Percentiles rank a stretch among this genome's conserved stretches.
Evolutionary conservation across 768 basidiomycete species (phyloP).

Genomic region (Daedalea quercina): DNA sequence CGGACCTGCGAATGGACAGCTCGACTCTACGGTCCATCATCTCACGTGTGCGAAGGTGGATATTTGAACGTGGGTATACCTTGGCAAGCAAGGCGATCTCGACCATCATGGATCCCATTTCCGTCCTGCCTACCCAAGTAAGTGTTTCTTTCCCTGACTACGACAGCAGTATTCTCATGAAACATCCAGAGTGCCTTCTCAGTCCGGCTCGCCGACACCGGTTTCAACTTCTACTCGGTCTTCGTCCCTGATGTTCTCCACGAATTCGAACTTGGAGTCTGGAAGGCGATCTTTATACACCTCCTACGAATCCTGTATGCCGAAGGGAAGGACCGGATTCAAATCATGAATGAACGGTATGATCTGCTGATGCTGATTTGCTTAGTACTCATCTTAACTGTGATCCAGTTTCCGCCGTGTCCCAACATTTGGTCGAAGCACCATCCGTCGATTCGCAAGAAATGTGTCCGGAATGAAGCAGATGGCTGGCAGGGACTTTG

Average conservation of each 20-base stretch:
- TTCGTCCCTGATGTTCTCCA: conserved; percentile 22
- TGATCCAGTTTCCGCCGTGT: conserved; percentile 12
- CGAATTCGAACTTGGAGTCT: conserved; percentile 26
- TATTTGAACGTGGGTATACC: conserved; percentile 14
- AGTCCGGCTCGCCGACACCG: conserved; percentile 6
- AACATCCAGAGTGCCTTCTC: conserved; percentile 27
- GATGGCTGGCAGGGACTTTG: conserved; percentile 22
- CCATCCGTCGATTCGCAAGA: conserved; percentile 16
- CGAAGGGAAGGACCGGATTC: neutral
- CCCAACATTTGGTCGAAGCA: conserved; percentile 16
- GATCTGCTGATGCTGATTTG: neutral
- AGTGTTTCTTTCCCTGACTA: neutral
- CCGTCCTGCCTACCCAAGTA: conserved; percentile 16
- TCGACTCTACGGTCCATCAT: conserved; percentile 1
- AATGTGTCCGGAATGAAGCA: conserved; percentile 23
- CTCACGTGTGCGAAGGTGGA: conserved; percentile 6
- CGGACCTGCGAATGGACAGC: conserved; percentile 7
- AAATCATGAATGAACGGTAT: conserved; percentile 13
- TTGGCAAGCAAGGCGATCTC: conserved; percentile 8
- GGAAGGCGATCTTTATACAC: conserved; percentile 24
- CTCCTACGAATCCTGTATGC: conserved; percentile 19
- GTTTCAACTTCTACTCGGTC: conserved; percentile 15
- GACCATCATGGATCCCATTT: conserved; percentile 10
- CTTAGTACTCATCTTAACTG: neutral
- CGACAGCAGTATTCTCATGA: neutral